Percentiles rank a stretch among this genome's conserved stretches.
phyloP scores from a whole-genome alignment of 495 filamentous ascomycete genomes.

The Aspergillus conjunctus region DNA sequence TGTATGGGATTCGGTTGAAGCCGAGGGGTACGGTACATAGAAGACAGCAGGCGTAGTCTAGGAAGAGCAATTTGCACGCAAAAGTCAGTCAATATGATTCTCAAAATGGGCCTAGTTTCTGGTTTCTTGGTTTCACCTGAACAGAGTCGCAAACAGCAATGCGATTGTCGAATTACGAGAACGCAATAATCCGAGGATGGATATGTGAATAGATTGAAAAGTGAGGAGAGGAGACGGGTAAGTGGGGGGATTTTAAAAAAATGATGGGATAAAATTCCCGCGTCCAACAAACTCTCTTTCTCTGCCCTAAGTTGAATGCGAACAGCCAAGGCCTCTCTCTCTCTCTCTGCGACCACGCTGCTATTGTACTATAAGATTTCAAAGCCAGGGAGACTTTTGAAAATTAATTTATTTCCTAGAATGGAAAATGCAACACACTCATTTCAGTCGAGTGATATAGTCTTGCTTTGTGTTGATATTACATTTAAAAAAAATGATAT shows the following conservation, averaged over 20 bases:
- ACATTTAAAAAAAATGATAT: background rate
- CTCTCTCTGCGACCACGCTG: too few relatives aligned
- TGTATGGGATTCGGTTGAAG: conserved; percentile 24
- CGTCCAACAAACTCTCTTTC: conserved; percentile 11
- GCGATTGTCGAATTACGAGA: background rate
- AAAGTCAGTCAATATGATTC: conserved; percentile 7
- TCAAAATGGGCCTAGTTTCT: background rate
- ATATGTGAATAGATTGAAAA: background rate
- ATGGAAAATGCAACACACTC: too few relatives aligned
- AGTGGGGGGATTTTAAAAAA: conserved; percentile 8
- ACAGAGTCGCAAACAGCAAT: background rate
- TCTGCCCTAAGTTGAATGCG: background rate
- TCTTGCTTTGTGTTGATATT: background rate
- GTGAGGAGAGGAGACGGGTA: background rate
- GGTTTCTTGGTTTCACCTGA: conserved; percentile 13
- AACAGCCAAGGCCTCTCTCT: background rate
- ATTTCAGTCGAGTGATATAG: conserved; percentile 3
- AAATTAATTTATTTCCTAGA: too few relatives aligned
- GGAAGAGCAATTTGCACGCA: background rate
- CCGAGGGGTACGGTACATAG: conserved; percentile 32
- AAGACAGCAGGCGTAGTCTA: conserved; percentile 9
- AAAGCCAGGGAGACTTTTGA: too few relatives aligned
- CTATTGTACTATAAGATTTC: too few relatives aligned
- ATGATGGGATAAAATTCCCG: conserved; percentile 10
- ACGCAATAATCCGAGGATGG: background rate